A percentile compares a stretch with the other conserved stretches of the same genome.
These are phyloP conservation scores for Teratosphaeria nubilosa DNA, from an alignment of 2,329 filamentous ascomycete genomes.

Conservation along the genomic window DNA sequence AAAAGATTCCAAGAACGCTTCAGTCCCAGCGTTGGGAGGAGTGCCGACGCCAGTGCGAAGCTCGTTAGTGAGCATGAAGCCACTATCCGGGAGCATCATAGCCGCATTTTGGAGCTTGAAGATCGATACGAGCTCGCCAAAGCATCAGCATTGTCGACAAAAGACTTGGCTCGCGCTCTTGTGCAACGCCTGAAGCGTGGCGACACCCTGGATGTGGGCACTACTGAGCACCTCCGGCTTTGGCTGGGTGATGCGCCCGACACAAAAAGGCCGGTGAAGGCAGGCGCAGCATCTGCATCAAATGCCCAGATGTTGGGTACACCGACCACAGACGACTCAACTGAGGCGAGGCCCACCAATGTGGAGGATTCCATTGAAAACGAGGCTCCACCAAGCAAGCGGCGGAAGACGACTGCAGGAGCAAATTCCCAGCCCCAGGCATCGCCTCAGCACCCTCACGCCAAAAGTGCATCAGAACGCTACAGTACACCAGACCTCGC, in stretches of 20 bases:
- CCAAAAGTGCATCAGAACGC: not conserved
- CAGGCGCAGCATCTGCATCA: not conserved
- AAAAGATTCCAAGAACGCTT: not conserved
- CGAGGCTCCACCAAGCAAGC: not conserved
- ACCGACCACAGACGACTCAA: slow-evolving; percentile 1
- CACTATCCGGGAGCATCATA: not conserved
- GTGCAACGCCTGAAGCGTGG: slow-evolving; percentile 1
- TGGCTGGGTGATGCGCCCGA: not conserved
- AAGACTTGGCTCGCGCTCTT: slow-evolving; percentile 1
- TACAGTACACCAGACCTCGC: not conserved
- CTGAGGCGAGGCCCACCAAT: not conserved
- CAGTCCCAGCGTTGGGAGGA: not conserved
- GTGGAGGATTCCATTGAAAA: not conserved
- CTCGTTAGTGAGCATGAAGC: slow-evolving; percentile 1
- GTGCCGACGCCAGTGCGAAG: not conserved
- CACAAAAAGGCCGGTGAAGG: not conserved
- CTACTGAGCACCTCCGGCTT: not conserved
- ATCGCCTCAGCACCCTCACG: not conserved
- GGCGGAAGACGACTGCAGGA: not conserved
- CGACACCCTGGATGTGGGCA: not conserved
- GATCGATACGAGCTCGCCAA: slow-evolving; percentile 1
- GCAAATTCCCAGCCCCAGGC: not conserved
- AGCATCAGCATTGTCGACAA: not conserved
- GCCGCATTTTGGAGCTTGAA: not conserved
- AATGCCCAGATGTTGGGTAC: not conserved